Percentiles rank a stretch among this genome's conserved stretches.
These are phyloP conservation scores for Marasmius tenuissimus DNA, from an alignment of 1,284 basidiomycete species.

Conservation along the genomic window DNA sequence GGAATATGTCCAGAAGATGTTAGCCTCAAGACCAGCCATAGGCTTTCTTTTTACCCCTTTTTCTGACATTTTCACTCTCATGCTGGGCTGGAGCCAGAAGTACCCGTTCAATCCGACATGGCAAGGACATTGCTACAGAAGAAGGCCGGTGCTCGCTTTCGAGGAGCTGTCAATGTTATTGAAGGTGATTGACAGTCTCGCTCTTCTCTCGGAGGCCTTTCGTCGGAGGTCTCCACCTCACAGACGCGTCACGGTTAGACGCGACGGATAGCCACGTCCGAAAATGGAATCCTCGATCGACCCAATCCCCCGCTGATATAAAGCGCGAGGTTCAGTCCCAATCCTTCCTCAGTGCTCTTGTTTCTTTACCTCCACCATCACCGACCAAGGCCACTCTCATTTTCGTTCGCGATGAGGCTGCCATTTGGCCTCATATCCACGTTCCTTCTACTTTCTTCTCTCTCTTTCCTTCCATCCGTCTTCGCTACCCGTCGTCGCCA, in stretches of 20 bases:
- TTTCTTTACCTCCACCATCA: background rate
- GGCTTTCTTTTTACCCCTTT: too few species aligned
- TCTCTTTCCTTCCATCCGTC: slow-evolving; percentile 18
- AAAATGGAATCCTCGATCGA: background rate
- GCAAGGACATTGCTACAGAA: too few species aligned
- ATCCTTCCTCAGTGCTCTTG: background rate
- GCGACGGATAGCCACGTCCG: background rate
- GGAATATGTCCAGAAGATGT: too few species aligned
- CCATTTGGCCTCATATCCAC: slow-evolving; percentile 32
- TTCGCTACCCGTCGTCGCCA: slow-evolving; percentile 23
- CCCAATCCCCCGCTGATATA: background rate
- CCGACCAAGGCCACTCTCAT: background rate
- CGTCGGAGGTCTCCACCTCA: too few species aligned
- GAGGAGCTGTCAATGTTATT: too few species aligned
- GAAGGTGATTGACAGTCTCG: too few species aligned
- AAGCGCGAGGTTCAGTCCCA: background rate
- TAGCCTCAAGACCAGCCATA: too few species aligned
- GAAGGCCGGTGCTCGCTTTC: too few species aligned
- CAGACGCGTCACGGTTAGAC: background rate
- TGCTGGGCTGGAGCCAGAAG: too few species aligned
- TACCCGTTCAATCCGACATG: too few species aligned
- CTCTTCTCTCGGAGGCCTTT: too few species aligned
- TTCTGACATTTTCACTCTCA: too few species aligned
- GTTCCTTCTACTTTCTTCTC: slow-evolving; percentile 27
- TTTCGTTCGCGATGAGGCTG: slow-evolving; percentile 7